Evolutionary conservation across 495 filamentous ascomycete genomes (phyloP).

Genomic region (Penicillium paxilli): DNA sequence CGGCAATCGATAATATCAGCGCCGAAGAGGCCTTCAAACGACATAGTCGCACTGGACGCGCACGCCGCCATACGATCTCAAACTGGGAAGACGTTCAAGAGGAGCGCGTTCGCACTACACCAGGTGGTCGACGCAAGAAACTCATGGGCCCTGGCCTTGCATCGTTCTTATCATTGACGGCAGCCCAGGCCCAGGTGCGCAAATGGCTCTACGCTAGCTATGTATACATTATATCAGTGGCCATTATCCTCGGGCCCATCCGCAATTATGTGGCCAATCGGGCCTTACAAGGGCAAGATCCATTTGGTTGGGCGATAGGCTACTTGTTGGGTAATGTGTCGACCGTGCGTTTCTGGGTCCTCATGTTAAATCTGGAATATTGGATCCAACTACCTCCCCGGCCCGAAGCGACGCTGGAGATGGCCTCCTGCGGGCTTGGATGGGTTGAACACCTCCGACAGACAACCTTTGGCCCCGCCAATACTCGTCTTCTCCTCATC

Average conservation of each 20-base stretch:
- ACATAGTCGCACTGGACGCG: conserved; percentile 15
- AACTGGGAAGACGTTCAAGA: conserved; percentile 36
- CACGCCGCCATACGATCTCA: conserved; percentile 58
- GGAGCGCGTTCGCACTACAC: conserved; percentile 50
- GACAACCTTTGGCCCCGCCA: conserved; percentile 67
- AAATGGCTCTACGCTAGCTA: conserved; percentile 84
- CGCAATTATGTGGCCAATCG: conserved; percentile 63
- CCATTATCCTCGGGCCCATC: conserved; percentile 68
- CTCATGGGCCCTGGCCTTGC: conserved; percentile 65
- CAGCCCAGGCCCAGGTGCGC: conserved; percentile 68
- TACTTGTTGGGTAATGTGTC: conserved; percentile 85
- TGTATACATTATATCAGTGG: conserved; percentile 65
- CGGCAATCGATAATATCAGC: conserved; percentile 23
- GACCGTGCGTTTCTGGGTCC: conserved; percentile 63
- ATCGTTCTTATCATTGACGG: conserved; percentile 77
- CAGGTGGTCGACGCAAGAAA: conserved; percentile 66
- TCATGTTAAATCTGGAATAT: conserved; percentile 61
- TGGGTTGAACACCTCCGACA: conserved; percentile 60
- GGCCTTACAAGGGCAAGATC: conserved; percentile 73
- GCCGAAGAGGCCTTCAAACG: conserved; percentile 25
- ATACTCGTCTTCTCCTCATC: conserved; percentile 74
- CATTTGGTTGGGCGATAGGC: conserved; percentile 87
- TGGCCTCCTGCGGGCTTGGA: conserved; percentile 46
- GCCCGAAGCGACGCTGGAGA: conserved; percentile 26
- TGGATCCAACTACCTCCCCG: conserved; percentile 77